These are phyloP conservation scores for Talaromyces sp. DNA, from an alignment of 2,329 filamentous ascomycete genomes.

Conservation along the genomic window DNA sequence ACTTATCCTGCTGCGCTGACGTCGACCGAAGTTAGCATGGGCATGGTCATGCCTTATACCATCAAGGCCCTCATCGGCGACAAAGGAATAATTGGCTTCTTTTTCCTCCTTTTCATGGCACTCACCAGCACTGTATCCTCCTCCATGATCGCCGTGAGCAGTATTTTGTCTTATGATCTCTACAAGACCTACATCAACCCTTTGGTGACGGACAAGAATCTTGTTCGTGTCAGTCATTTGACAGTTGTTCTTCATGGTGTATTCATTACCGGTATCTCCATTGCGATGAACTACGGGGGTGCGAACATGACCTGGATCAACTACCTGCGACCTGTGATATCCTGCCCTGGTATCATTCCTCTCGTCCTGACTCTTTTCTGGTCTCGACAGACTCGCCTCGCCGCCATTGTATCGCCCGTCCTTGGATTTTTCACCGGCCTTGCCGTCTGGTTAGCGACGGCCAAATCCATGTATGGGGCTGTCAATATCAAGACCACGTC, in stretches of 20 bases:
- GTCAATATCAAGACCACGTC: constrained; percentile 48
- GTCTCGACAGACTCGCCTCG: constrained; percentile 50
- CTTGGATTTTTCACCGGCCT: constrained; percentile 49
- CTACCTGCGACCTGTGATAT: constrained; percentile 47
- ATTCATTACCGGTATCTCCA: constrained; percentile 53
- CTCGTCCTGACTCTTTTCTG: constrained; percentile 49
- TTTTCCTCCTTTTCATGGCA: constrained; percentile 57
- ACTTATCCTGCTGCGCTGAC: constrained; percentile 49
- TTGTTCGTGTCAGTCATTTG: constrained; percentile 51
- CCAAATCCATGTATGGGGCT: constrained; percentile 42
- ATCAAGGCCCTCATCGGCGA: constrained; percentile 49
- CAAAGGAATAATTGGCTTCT: constrained; percentile 47
- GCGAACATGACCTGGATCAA: constrained; percentile 53
- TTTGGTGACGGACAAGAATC: constrained; percentile 45
- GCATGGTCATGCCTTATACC: constrained; percentile 53
- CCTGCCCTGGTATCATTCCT: constrained; percentile 51
- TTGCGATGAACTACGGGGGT: constrained; percentile 53
- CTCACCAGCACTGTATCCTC: constrained; percentile 55
- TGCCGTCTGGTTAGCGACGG: constrained; percentile 49
- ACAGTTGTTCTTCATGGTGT: constrained; percentile 51
- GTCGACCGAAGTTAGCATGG: constrained; percentile 44
- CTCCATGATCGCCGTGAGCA: constrained; percentile 55
- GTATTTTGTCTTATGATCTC: constrained; percentile 55
- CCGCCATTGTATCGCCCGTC: constrained; percentile 42
- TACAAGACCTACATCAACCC: constrained; percentile 56